Evolutionary conservation across 495 filamentous ascomycete genomes (phyloP).

Genomic region (Penicillium bialowiezense): DNA sequence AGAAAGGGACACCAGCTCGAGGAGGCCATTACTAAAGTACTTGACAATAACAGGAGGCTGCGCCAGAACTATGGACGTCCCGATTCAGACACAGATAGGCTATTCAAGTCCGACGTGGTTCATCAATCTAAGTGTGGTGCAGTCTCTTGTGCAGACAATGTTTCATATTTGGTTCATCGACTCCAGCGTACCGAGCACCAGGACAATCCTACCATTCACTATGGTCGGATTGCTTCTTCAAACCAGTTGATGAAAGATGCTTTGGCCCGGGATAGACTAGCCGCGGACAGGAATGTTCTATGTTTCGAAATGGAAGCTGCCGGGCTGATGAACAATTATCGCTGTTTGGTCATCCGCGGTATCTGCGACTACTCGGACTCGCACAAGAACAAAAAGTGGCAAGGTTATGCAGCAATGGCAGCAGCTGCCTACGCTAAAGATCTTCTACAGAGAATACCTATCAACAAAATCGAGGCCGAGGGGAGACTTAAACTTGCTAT

Average conservation of each 20-base stretch:
- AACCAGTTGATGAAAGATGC: slow-evolving; percentile 27
- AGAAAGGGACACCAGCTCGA: slow-evolving; percentile 19
- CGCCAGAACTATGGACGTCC: slow-evolving; percentile 26
- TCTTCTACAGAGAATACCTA: slow-evolving; percentile 7
- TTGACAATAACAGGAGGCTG: slow-evolving; percentile 18
- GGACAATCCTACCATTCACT: slow-evolving; percentile 25
- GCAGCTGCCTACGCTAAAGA: slow-evolving; percentile 32
- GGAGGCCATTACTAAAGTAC: slow-evolving; percentile 12
- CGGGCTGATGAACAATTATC: slow-evolving; percentile 35
- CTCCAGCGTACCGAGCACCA: neutral
- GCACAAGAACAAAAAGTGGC: slow-evolving; percentile 37
- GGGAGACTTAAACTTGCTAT: slow-evolving; percentile 3
- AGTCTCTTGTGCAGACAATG: neutral
- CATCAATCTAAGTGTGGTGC: slow-evolving; percentile 22
- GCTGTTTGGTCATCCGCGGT: slow-evolving; percentile 34
- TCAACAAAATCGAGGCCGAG: slow-evolving; percentile 6
- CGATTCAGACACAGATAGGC: slow-evolving; percentile 25
- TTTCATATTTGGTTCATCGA: neutral
- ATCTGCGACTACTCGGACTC: slow-evolving; percentile 37
- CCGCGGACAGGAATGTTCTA: slow-evolving; percentile 27
- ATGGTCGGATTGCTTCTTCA: slow-evolving; percentile 26
- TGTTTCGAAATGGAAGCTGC: slow-evolving; percentile 45
- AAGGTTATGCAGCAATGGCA: slow-evolving; percentile 24
- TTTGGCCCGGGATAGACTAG: slow-evolving; percentile 21
- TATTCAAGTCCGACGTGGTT: slow-evolving; percentile 24